Evolutionary conservation across 2,329 filamentous ascomycete species (phyloP), one percentile per base, ranked within the genome.

Genomic region (Aureobasidium musti): DNA sequence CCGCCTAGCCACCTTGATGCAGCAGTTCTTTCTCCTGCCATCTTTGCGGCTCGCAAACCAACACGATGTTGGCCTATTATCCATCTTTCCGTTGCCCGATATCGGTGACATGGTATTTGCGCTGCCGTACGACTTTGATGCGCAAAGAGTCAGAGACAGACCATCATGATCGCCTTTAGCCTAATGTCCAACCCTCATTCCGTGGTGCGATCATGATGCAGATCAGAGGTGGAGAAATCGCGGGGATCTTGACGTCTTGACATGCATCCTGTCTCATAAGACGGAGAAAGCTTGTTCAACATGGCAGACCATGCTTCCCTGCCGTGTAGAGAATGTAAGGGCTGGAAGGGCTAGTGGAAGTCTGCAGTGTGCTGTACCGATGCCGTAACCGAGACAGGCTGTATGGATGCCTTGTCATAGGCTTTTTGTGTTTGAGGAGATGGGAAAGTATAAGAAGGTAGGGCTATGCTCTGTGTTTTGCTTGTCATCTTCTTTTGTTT

Each of bases 191-290:
- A 35, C 37, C 45, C 59, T 23, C 14, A 33, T n/a, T 21, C 30
- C 39, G 23, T 10, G 17, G 19, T 21, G 4, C 26, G 41, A 63
- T 63, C 43, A 50, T 49, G 57, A 49, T 49, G 57, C 57, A 33
- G 41, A 47, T 60, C 59, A 23, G 14, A 39, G 41, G 59, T 63
- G 59, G 59, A 50, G 59, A 63, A 63, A 63, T 50, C 59, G 59
- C 59, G 59, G 59, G 59, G 59, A 47, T 47, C 56, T 37, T 63
- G 59, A 49, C 41, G 30, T 63, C 59, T 50, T 50, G 57, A 60
- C 57, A 35, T 37, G 26, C 14, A 26, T 49, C 21, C 35, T 45
- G 45, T 30, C 21, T 28, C 21, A 2, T 23, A 28, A 28, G 11
- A 21, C 28, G 39, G 28, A 60, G 19, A 50, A 61, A 50, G 59